phyloP scores from a whole-genome alignment of 2,329 filamentous ascomycete genomes.

The Cladophialophora exuberans region DNA sequence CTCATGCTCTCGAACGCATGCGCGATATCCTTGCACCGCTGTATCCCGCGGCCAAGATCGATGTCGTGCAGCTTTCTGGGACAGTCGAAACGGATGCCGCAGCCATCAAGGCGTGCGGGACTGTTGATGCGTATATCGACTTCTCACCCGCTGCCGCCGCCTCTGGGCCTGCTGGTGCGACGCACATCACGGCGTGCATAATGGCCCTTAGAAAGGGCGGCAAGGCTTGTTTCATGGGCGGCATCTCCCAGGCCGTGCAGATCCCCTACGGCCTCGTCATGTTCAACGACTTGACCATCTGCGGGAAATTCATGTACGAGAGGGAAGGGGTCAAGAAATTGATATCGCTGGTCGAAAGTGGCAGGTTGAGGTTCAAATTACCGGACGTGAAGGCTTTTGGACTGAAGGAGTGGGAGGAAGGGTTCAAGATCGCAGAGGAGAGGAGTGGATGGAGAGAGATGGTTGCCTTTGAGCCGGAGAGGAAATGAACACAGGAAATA shows the following conservation, averaged over 20 bases:
- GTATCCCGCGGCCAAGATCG: conserved; percentile 33
- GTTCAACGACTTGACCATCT: conserved; percentile 22
- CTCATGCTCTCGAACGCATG: conserved; percentile 14
- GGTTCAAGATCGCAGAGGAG: not conserved
- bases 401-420: conserved; percentile 10
- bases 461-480: conserved; percentile 2
- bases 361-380: conserved; percentile 18
- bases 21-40: not conserved
- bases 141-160: conserved; percentile 46
- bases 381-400: not conserved
- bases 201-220: conserved; percentile 33
- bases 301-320: conserved; percentile 33
- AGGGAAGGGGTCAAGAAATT: conserved; percentile 20
- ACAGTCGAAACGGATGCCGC: conserved; percentile 42
- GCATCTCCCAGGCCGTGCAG: conserved; percentile 18
- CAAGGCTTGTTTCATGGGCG: conserved; percentile 29
- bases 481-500: not conserved
- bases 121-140: conserved; percentile 52
- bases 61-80: conserved; percentile 47
- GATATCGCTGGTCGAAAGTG: conserved; percentile 27
- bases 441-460: conserved; percentile 7
- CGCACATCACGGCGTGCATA: conserved; percentile 44
- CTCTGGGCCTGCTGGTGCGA: conserved; percentile 28
- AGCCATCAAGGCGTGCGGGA: conserved; percentile 36
- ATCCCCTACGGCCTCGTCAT: conserved; percentile 23